Base-by-base conservation (phyloP, 495 filamentous ascomycete species). In the Hyaloscypha bicolor region DNA sequence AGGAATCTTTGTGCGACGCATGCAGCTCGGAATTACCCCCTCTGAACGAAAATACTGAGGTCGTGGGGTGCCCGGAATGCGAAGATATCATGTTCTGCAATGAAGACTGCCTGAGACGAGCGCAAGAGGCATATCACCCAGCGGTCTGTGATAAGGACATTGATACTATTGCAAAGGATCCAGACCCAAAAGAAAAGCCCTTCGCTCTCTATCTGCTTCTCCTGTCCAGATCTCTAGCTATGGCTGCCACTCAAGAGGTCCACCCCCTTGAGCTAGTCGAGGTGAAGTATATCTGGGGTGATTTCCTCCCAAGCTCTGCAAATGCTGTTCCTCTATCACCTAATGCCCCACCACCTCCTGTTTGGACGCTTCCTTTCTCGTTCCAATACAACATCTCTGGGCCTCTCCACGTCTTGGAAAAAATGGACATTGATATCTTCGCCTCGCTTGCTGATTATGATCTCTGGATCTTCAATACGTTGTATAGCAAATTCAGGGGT, bases 221-320 rank as follows among this genome's bases (percentile, higher is more conserved):
- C 0, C 79, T 95, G 6, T 86, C 87, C 19, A 92, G 96, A 5
- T 83, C 92, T 0, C 79, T 98, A 25, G 93, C 95, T 52, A 92
- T 97, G 85, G 85, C 95, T 0, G 83, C 88, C 33, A 93, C 92
- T n/a, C 91, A 94, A 74, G 84, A 88, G 22, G 76, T 85, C 6
- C 92, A 99, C 72, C 92, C 96, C 1, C 84, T 98, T 16, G 90
- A 95, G 2, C 84, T 98, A 0, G 83, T 84, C 0, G 91, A 96
- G 71, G 84, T 95, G 35, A 94, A 94, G 72, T 97, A 93, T 77
- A 94, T 97, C 66, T 98, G 96, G 90, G 96, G 94, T n/a, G 95
- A 85, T 69, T 85, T 84, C 64, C 75, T 85, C n/a, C 75, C 78
- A 16, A 77, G 78, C 48, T 62, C 72, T 66, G 72, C 75, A 48